These are phyloP conservation scores for Fusarium chlamydosporum DNA, from an alignment of 2,329 filamentous ascomycete species.

Conservation along the genomic window DNA sequence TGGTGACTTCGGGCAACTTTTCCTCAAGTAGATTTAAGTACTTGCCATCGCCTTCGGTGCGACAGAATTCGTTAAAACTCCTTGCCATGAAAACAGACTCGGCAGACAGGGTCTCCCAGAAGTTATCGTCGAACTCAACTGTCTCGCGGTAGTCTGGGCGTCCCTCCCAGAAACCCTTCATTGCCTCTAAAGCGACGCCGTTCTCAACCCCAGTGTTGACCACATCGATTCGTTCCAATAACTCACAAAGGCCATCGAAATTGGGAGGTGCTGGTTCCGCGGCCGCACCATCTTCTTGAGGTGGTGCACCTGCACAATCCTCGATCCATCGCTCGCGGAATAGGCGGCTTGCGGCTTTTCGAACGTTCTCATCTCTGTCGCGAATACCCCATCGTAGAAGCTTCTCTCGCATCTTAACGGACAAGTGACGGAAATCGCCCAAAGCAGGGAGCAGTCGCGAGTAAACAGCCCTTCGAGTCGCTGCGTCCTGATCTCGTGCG, in stretches of 20 bases:
- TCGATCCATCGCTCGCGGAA: constrained; percentile 99
- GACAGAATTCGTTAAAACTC: constrained; percentile 95
- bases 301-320: constrained; percentile 81
- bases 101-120: constrained; percentile 85
- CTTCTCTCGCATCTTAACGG: constrained; percentile 94
- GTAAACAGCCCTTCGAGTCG: constrained; percentile 88
- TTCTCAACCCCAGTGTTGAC: constrained; percentile 90
- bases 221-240: constrained; percentile 94
- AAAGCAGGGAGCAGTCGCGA: constrained; percentile 87
- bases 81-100: constrained; percentile 92
- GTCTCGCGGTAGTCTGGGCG: constrained; percentile 84
- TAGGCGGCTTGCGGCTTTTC: constrained; percentile 88
- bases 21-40: constrained; percentile 85
- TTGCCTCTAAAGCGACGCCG: constrained; percentile 91
- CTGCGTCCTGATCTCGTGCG: constrained; percentile 87
- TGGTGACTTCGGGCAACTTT: constrained; percentile 94
- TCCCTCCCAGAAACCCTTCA: constrained; percentile 96
- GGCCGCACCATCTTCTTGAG: constrained; percentile 70
- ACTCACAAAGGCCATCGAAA: constrained; percentile 86
- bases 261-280: constrained; percentile 73
- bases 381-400: constrained; percentile 93
- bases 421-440: constrained; percentile 94
- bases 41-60: constrained; percentile 78
- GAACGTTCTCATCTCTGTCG: constrained; percentile 93
- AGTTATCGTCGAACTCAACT: constrained; percentile 78